Evolutionary conservation across 495 filamentous ascomycete genomes (phyloP).

Genomic region (Penicillium ochrochloron): DNA sequence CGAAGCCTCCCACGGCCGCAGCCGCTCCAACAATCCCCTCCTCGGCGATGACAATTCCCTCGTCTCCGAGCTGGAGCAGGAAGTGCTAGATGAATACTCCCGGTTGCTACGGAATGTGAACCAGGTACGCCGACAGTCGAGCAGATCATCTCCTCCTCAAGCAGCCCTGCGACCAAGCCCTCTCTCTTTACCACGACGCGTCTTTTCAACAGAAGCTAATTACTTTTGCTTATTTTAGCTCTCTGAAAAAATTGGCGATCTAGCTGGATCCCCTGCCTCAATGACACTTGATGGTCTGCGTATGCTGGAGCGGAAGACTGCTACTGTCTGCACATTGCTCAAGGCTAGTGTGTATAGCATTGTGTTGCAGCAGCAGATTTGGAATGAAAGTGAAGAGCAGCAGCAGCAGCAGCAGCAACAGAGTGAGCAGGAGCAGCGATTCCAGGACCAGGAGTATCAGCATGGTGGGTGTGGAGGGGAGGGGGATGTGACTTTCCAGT

Average conservation of each 20-base stretch:
- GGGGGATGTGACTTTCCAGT: slow-evolving; percentile 42
- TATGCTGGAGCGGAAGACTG: slow-evolving; percentile 89
- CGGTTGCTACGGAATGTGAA: slow-evolving; percentile 89
- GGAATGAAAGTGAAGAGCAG: slow-evolving; percentile 58
- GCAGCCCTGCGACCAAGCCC: not conserved
- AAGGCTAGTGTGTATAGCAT: slow-evolving; percentile 99
- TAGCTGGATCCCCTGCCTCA: slow-evolving; percentile 38
- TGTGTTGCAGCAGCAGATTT: slow-evolving; percentile 95
- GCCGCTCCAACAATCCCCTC: slow-evolving; percentile 43
- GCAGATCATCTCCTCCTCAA: not conserved
- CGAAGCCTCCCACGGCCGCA: slow-evolving; percentile 22
- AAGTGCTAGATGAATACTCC: slow-evolving; percentile 92
- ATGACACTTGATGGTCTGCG: slow-evolving; percentile 72
- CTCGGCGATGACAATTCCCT: slow-evolving; percentile 43
- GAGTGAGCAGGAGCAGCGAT: slow-evolving; percentile 30
- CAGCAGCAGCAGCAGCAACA: slow-evolving; percentile 33
- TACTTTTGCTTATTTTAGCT: slow-evolving; percentile 28
- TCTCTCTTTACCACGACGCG: not conserved
- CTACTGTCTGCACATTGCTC: slow-evolving; percentile 88
- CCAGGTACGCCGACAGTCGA: slow-evolving; percentile 65
- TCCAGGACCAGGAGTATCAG: slow-evolving; percentile 38
- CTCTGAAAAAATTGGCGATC: slow-evolving; percentile 43
- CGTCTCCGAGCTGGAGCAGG: slow-evolving; percentile 81
- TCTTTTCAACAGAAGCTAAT: not conserved
- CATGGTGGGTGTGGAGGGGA: slow-evolving; percentile 35